phyloP scores from a whole-genome alignment of 2,329 filamentous ascomycete genomes.

The Eutypa lata region DNA sequence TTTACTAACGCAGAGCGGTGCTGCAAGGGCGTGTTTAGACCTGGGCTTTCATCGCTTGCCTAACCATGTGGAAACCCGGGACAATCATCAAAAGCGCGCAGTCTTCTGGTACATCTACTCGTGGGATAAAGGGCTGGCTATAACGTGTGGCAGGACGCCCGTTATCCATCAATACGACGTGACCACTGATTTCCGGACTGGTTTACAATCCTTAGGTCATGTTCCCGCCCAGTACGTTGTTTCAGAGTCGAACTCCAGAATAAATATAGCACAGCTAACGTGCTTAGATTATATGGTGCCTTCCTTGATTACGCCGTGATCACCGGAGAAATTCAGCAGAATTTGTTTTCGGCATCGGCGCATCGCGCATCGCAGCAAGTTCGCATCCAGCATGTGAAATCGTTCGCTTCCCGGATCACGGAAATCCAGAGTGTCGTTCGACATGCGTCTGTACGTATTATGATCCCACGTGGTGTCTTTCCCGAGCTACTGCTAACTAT shows the following conservation, averaged over 20 bases:
- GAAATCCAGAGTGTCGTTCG: constrained; percentile 11
- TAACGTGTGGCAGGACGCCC: constrained; percentile 24
- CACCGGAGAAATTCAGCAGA: constrained; percentile 22
- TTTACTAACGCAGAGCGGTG: too few species aligned
- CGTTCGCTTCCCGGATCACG: constrained; percentile 14
- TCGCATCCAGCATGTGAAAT: constrained; percentile 14
- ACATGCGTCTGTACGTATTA: constrained; percentile 10
- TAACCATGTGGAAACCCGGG: background rate
- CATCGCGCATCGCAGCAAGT: constrained; percentile 15
- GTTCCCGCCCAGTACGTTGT: constrained; percentile 5
- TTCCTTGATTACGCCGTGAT: constrained; percentile 19
- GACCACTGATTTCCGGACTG: constrained; percentile 9
- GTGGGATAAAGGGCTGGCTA: constrained; percentile 26
- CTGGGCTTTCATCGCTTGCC: constrained; percentile 25
- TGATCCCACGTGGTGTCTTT: too few species aligned
- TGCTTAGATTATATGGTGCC: constrained; percentile 15
- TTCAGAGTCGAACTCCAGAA: background rate
- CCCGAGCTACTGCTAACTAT: background rate
- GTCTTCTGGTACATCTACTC: constrained; percentile 28
- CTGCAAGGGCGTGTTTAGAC: constrained; percentile 23
- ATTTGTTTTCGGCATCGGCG: constrained; percentile 21
- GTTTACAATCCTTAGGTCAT: background rate
- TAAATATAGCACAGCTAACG: constrained; percentile 4
- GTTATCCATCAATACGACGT: constrained; percentile 27
- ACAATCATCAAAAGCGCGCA: constrained; percentile 6